Evolutionary conservation across 306 rosid genomes (phyloP).

Genomic region (Glycine latifolia): DNA sequence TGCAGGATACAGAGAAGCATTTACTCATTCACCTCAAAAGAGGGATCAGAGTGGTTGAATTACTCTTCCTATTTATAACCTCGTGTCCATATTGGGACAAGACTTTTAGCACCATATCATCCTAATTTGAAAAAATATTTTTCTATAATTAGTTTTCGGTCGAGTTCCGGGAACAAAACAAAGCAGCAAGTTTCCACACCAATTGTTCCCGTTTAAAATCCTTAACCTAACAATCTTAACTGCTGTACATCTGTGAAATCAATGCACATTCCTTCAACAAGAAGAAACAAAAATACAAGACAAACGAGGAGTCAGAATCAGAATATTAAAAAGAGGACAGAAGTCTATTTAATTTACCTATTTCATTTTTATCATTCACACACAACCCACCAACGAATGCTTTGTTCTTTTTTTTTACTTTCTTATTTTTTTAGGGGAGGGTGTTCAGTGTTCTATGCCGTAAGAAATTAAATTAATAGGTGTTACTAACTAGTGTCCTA

Average conservation of each 20-base stretch:
- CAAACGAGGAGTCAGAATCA: slow-evolving; percentile 65
- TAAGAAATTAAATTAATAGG: no score
- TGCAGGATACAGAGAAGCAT: slow-evolving; percentile 44
- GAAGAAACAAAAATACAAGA: slow-evolving; percentile 68
- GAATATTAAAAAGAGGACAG: slow-evolving; percentile 46
- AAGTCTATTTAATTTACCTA: slow-evolving; percentile 39
- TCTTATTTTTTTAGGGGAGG: no score
- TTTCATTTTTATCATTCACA: slow-evolving; percentile 16
- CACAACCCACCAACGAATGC: slow-evolving; percentile 20
- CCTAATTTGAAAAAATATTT: slow-evolving; percentile 13
- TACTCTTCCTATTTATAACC: slow-evolving; percentile 41
- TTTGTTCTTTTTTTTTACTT: no score
- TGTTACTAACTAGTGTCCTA: no score
- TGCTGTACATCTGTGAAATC: slow-evolving; percentile 57
- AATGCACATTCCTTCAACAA: slow-evolving; percentile 71
- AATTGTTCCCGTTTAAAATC: slow-evolving; percentile 42
- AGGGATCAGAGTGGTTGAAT: slow-evolving; percentile 49
- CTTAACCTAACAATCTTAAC: slow-evolving; percentile 53
- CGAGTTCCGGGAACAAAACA: slow-evolving; percentile 26
- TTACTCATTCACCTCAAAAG: slow-evolving; percentile 35
- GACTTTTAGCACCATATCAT: slow-evolving; percentile 49
- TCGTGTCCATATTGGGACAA: slow-evolving; percentile 36
- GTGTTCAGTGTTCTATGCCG: no score
- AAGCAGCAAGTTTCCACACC: slow-evolving; percentile 43
- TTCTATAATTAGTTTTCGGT: slow-evolving; percentile 27